Base-by-base conservation (phyloP, 208 protist genomes). In the Acanthamoeba culbertsoni region DNA sequence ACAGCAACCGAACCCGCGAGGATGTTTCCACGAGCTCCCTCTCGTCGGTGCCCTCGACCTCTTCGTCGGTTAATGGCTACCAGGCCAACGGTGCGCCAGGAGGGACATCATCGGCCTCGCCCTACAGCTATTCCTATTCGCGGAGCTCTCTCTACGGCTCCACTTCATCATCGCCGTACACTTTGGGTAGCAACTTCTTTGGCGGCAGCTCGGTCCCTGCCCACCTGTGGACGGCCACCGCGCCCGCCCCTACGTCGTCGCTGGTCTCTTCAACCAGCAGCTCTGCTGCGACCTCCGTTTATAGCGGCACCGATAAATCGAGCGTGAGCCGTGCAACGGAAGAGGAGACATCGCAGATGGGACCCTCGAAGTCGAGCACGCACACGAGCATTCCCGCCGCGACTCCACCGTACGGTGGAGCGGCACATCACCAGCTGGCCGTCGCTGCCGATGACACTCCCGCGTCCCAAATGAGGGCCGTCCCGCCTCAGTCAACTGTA, bases 121-220 rank as follows among this genome's bases (percentile, higher is more conserved):
- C 68, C 20, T 79, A 79, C 68, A 79, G 68, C 68, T 79, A 79
- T n/a, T 79, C 68, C 40, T 79, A 79, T 40, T 79, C 68, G 16
- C 68, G 68, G 18, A 48, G 68, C 40, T 79, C 68, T 0, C 68
- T 79, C 68, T 79, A 79, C 68, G 68, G 40, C 26, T 43, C 40
- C 3, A 79, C 65, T 40, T 48, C 68, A 5, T 79, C 68, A 23
- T 48, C 68, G n/a, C 42, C 68, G 10, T 79, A 79, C 68, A 33
- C 68, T 8, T 40, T 79, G 68, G 68, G 68, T 26, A 26, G 68
- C 68, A 42, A 42, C 37, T 40, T 79, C 37, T 79, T 79, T 37
- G 68, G 37, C 28, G 68, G 68, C 14, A 79, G 42, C 68, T 31
- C 68, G 37, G 68, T 79, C 14, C 68, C 68, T 10, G 68, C 68